Evolutionary conservation across 805 yeast genomes (phyloP).

Genomic region (Nakazawaea ambrosiae): DNA sequence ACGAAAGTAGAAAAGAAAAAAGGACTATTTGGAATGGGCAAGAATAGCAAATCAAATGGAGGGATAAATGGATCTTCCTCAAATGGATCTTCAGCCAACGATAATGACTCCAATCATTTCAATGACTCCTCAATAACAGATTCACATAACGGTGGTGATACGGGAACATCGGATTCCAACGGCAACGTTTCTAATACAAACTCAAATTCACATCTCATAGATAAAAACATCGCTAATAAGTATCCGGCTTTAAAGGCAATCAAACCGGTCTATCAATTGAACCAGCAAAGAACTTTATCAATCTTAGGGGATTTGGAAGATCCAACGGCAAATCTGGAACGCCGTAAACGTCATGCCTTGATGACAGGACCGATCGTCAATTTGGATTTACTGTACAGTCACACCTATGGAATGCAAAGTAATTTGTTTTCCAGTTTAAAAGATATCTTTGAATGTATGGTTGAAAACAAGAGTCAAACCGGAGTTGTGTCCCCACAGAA

Average conservation of each 20-base stretch:
- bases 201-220: constrained; percentile 7
- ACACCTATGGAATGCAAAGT: constrained; percentile 41
- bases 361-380: constrained; percentile 79
- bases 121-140: constrained; percentile 13
- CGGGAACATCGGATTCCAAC: not conserved
- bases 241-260: constrained; percentile 28
- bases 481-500: constrained; percentile 84
- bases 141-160: not conserved
- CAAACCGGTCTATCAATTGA: constrained; percentile 28
- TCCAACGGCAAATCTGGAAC: constrained; percentile 49
- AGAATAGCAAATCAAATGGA: constrained; percentile 2
- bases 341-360: constrained; percentile 70
- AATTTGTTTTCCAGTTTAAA: constrained; percentile 61
- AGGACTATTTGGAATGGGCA: constrained; percentile 12
- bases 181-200: not conserved
- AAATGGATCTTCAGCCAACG: constrained; percentile 5
- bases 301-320: constrained; percentile 38
- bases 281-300: constrained; percentile 36
- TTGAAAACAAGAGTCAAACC: constrained; percentile 56
- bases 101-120: constrained; percentile 8
- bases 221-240: constrained; percentile 12
- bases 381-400: constrained; percentile 58
- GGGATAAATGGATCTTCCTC: constrained; percentile 4
- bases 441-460: constrained; percentile 80
- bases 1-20: constrained; percentile 5